Evolutionary conservation across 805 yeast species (phyloP).

Genomic region (Pichia insulana): DNA sequence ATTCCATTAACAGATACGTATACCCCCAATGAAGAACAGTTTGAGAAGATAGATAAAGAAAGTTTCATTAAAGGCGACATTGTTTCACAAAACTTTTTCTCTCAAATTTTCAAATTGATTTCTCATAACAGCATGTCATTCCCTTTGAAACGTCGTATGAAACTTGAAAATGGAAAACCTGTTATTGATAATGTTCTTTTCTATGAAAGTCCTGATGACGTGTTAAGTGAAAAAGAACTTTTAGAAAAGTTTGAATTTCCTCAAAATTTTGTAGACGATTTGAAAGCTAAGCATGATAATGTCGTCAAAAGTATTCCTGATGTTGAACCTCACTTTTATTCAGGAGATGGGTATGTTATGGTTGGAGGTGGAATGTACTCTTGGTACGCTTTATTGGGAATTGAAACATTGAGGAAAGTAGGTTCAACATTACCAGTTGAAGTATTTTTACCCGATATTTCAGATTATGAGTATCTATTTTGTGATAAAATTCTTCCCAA

Average conservation of each 20-base stretch:
- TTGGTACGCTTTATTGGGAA: conserved; percentile 59
- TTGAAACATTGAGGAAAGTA: conserved; percentile 53
- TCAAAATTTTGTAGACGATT: conserved; percentile 25
- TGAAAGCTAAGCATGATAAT: conserved; percentile 26
- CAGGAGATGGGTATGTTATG: conserved; percentile 46
- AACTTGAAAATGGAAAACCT: conserved; percentile 26
- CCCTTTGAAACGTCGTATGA: conserved; percentile 26
- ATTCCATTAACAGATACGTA: conserved; percentile 21
- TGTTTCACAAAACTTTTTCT: conserved; percentile 26
- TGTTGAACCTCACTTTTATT: conserved; percentile 22
- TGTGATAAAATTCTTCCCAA: conserved; percentile 58
- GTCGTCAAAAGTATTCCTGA: conserved; percentile 25
- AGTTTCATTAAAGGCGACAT: conserved; percentile 26
- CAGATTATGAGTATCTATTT: conserved; percentile 63
- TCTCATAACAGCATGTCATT: conserved; percentile 23
- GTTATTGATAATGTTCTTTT: conserved; percentile 26
- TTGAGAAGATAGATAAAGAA: conserved; percentile 21
- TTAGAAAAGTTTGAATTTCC: conserved; percentile 23
- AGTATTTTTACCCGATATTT: conserved; percentile 62
- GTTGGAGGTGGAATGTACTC: conserved; percentile 79
- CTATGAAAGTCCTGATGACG: conserved; percentile 20
- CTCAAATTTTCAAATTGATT: conserved; percentile 25
- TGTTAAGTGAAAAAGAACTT: conserved; percentile 22
- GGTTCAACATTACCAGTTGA: conserved; percentile 74
- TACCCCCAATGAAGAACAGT: conserved; percentile 22